Evolutionary conservation across 116 monocot species (phyloP), one percentile per base, ranked within the genome.

Genomic region (Iris pallida): DNA sequence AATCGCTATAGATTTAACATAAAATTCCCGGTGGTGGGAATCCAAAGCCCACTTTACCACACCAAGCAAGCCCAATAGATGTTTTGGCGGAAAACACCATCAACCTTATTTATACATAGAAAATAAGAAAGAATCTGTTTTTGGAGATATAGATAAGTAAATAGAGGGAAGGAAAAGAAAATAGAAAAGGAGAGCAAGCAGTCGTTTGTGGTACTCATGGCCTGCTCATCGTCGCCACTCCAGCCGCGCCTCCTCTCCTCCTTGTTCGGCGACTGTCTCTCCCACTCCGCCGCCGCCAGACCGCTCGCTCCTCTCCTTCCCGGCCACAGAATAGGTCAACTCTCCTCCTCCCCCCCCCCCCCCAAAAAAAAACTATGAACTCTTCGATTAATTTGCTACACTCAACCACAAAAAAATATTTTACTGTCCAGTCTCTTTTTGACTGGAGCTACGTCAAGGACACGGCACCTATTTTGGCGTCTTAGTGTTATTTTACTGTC

Each of bases 221-320:
- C 79, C 15, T 72, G 18, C 57, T 48, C 55, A 11, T 45, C 73
- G 11, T 45, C 73, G 11, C 76, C 83, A 41, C 75, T 85, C 6
- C 83, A 78, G 40, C 79, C 83, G n/a, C 88, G 86, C 64, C 74
- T 92, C 55, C 52, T 87, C 58, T 83, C 86, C 45, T 88, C 92
- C 69, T 81, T 88, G 76, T 47, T 92, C 42, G 88, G 92, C 19
- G 88, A 88, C 55, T 80, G 81, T 65, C 62, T 92, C 54, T 46
- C 67, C 49, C 72, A 61, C 64, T 75, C 78, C 7, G 15, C 86
- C 6, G 69, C 40, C 20, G 30, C 30, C 30, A 30, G 30, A 30
- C 80, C 82, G n/a, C 72, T 82, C 4, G 64, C 64, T 12, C 78
- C 56, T 5, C 54, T 61, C 45, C 54, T 79, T 6, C 71, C 42